phyloP scores from a whole-genome alignment of 176 grass and related monocot species.

The Oryza glaberrima region DNA sequence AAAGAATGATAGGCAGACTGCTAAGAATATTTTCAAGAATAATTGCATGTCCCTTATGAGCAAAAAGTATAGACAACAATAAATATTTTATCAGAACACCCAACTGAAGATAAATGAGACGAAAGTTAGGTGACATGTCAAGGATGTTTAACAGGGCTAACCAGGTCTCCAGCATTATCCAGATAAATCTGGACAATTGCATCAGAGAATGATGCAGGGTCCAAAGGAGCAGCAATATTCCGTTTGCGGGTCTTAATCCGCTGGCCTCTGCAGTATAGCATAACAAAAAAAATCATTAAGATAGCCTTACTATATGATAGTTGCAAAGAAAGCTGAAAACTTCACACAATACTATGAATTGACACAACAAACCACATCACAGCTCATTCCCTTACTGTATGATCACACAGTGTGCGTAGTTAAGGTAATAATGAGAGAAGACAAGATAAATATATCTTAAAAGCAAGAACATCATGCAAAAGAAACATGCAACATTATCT shows the following conservation, averaged over 20 bases:
- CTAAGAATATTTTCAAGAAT: not conserved
- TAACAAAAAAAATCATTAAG: constrained; percentile 27
- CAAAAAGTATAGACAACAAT: not conserved
- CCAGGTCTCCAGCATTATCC: constrained; percentile 99
- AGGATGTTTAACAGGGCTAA: constrained; percentile 42
- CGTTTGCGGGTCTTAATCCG: constrained; percentile 99
- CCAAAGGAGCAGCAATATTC: constrained; percentile 92
- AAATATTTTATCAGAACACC: not conserved
- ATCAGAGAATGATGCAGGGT: constrained; percentile 98
- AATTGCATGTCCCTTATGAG: not conserved
- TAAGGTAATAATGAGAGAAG: not conserved
- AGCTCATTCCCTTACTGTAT: not conserved
- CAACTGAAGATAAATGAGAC: not conserved
- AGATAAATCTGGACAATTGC: constrained; percentile 98
- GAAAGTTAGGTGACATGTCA: constrained; percentile 12
- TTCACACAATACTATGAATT: not conserved
- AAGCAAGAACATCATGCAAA: not conserved
- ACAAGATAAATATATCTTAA: not conserved
- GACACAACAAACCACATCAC: not conserved
- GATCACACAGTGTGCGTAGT: not conserved
- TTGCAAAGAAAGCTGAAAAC: not conserved
- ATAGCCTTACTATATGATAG: not conserved
- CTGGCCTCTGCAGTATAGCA: constrained; percentile 66
- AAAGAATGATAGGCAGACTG: not conserved
- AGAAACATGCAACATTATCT: not conserved